Evolutionary conservation across 1,139 yeast genomes (phyloP), one percentile per base, ranked within the genome.

Genomic region (Yamadazyma kanchanaburiensis): DNA sequence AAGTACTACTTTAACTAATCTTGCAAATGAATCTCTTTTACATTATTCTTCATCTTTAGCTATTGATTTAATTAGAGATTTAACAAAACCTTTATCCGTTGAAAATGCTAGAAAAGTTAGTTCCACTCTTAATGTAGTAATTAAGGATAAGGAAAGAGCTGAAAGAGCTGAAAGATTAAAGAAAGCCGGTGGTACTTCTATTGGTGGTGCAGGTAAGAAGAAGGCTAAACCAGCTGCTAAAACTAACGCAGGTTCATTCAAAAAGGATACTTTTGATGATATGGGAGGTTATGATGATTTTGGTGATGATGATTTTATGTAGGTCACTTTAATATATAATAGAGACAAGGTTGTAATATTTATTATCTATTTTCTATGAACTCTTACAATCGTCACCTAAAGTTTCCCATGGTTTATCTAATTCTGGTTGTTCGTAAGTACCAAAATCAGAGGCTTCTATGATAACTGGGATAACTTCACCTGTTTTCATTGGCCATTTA

Each of bases 181-280:
- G 49, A 81, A 80, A 55, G 74, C 87, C 27, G 91, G 91, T 39
- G 91, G 91, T 41, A 82, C 91, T 27, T 78, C 91, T 24, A 82
- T 94, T 26, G 95, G 94, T 51, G 94, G 96, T 55, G 91, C 94
- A 19, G 96, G 96, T 52, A 87, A 86, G 73, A 85, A 87, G 78
- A 88, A 89, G 76, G 89, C 80, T 41, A 88, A 87, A 69, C 71
- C 74, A 18, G 76, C 77, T 19, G 78, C 71, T 19, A 85, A 85
- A 46, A 77, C 89, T 30, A 80, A 84, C 47, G 83, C 81, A 37
- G 78, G 81, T 5, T 78, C 78, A 55, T 86, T 85, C 73, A 82
- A 84, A 63, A 88, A 84, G 51, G 80, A 79, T 47, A 76, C 70
- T 28, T 70, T 74, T 45, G 94, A 81, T 46, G 77, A 77, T 37